A percentile compares a stretch with the other conserved stretches of the same genome.
These are phyloP conservation scores for Pachysandra terminalis DNA, from an alignment of 164 flowering plant genomes.

Conservation along the genomic window DNA sequence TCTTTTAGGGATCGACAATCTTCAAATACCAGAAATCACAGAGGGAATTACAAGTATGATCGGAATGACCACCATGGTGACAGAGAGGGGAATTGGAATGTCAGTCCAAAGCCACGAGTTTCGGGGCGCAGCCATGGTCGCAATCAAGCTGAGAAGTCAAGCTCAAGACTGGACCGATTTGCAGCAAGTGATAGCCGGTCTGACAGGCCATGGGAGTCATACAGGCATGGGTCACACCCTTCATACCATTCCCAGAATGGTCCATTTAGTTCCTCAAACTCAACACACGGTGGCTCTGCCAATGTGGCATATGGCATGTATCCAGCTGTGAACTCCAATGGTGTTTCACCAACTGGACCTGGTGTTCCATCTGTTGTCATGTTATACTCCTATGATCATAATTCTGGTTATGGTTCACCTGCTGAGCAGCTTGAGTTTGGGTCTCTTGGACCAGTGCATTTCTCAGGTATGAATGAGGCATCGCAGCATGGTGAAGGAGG, in stretches of 20 bases:
- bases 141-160: conserved; percentile 58
- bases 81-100: conserved; percentile 86
- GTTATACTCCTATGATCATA: conserved; percentile 81
- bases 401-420: conserved; percentile 40
- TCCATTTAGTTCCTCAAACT: conserved; percentile 38
- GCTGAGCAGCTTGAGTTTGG: conserved; percentile 88
- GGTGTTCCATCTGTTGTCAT: conserved; percentile 60
- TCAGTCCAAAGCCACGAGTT: conserved; percentile 52
- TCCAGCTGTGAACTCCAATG: conserved; percentile 48
- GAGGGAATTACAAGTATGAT: conserved; percentile 64
- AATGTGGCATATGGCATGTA: conserved; percentile 71
- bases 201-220: conserved; percentile 60
- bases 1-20: conserved; percentile 66
- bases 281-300: conserved; percentile 43
- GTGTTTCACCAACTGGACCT: conserved; percentile 59
- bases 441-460: conserved; percentile 67
- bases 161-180: conserved; percentile 48
- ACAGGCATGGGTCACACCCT: conserved; percentile 49
- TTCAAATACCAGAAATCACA: conserved; percentile 42
- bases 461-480: conserved; percentile 42
- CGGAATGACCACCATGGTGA: conserved; percentile 67
- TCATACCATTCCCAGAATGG: conserved; percentile 69
- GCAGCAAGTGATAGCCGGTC: conserved; percentile 45
- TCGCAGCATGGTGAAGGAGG: conserved; percentile 49
- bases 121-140: conserved; percentile 61